phyloP scores from a whole-genome alignment of 2,329 filamentous ascomycete species.

The Nemania sp. region DNA sequence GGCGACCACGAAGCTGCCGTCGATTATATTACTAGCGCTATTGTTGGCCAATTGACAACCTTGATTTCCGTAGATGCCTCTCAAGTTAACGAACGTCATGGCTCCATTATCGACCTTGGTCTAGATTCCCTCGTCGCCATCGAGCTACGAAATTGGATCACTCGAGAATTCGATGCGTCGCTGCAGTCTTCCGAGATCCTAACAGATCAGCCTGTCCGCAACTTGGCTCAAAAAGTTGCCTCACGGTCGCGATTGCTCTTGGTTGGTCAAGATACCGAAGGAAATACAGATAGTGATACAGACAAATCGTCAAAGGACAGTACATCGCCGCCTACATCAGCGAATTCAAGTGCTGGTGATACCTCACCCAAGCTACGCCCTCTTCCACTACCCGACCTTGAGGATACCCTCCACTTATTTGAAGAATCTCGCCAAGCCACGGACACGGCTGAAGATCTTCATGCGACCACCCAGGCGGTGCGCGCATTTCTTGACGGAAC shows the following conservation, averaged over 20 bases:
- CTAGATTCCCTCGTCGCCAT: conserved; percentile 17
- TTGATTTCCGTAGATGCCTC: not conserved
- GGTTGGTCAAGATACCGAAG: not conserved
- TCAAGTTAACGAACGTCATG: not conserved
- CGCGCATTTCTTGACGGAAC: conserved; percentile 3
- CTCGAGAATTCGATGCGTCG: conserved; percentile 13
- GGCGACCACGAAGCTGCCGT: not conserved
- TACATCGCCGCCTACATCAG: not conserved
- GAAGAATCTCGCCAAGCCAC: conserved; percentile 19
- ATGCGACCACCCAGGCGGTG: conserved; percentile 1
- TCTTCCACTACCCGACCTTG: not conserved
- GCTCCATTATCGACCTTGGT: conserved; percentile 15
- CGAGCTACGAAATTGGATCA: conserved; percentile 22
- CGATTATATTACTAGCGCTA: not conserved
- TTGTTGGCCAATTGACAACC: not conserved
- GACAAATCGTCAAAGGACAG: no score
- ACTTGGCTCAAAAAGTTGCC: conserved; percentile 18
- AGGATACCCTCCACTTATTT: conserved; percentile 14
- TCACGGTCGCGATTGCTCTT: conserved; percentile 6
- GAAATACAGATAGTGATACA: not conserved
- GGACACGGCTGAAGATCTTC: conserved; percentile 11
- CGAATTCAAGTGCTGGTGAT: not conserved
- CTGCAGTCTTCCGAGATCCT: conserved; percentile 17
- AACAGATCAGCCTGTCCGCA: conserved; percentile 13
- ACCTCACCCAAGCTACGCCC: not conserved